Conservation (phyloP, 306 rosid species). For the Cicer arietinum region DNA sequence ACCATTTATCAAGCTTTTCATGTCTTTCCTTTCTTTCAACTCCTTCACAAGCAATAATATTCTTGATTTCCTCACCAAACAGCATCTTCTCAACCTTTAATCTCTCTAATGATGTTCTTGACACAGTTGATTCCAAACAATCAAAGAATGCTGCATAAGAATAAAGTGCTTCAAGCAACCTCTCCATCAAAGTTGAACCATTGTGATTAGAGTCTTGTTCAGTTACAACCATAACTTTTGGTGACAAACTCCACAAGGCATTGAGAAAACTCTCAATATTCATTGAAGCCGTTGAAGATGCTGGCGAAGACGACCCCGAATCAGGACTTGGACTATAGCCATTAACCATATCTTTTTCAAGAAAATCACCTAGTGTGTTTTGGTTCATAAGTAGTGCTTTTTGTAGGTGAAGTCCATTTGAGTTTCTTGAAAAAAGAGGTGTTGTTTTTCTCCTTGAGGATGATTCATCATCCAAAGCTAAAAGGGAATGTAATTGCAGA, state of each 20-base stretch:
- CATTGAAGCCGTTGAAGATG: slow-evolving; percentile 47
- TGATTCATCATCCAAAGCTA: slow-evolving; percentile 71
- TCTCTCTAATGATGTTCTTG: slow-evolving; percentile 82
- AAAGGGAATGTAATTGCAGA: slow-evolving; percentile 74
- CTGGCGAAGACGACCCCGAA: slow-evolving; percentile 69
- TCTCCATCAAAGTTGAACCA: slow-evolving; percentile 81
- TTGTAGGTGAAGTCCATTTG: slow-evolving; percentile 59
- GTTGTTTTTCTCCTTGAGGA: slow-evolving; percentile 52
- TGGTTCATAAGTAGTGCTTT: slow-evolving; percentile 57
- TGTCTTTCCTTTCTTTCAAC: slow-evolving; percentile 84
- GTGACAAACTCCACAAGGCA: slow-evolving; percentile 79
- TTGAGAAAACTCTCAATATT: slow-evolving; percentile 70
- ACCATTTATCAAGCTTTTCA: slow-evolving; percentile 82
- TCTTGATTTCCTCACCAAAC: slow-evolving; percentile 85
- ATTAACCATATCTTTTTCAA: slow-evolving; percentile 66
- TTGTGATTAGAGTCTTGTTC: slow-evolving; percentile 91
- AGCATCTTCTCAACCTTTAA: slow-evolving; percentile 88
- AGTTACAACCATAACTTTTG: slow-evolving; percentile 77
- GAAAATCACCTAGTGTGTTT: slow-evolving; percentile 64
- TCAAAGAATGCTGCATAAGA: slow-evolving; percentile 87
- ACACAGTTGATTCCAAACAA: slow-evolving; percentile 80
- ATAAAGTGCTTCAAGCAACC: slow-evolving; percentile 76
- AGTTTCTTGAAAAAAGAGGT: slow-evolving; percentile 48
- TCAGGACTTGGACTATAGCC: slow-evolving; percentile 78
- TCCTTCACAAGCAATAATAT: slow-evolving; percentile 91